Conservation (phyloP, 768 basidiomycete genomes). For the Paxillus rubicundulus region DNA sequence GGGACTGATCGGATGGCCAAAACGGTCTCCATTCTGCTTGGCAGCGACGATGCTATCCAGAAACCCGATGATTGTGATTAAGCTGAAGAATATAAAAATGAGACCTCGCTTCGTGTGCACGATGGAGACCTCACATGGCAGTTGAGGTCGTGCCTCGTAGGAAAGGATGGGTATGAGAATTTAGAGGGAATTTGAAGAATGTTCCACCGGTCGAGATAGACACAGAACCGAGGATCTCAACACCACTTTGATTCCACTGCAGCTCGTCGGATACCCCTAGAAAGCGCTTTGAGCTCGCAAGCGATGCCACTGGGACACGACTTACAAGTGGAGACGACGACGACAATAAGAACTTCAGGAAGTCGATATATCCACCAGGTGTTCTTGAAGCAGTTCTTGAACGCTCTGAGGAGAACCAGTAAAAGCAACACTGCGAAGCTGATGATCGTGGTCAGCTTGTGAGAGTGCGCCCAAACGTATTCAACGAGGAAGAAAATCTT, state of each 20-base stretch:
- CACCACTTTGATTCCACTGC: constrained; percentile 73
- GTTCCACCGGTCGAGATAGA: constrained; percentile 54
- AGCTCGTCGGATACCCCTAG: constrained; percentile 69
- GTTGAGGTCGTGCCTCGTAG: constrained; percentile 81
- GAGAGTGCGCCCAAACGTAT: constrained; percentile 52
- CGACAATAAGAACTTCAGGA: constrained; percentile 89
- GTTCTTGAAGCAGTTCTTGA: constrained; percentile 58
- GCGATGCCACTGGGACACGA: constrained; percentile 1
- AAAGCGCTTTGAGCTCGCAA: neutral
- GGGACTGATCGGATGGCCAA: constrained; percentile 84
- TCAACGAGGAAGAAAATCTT: constrained; percentile 76
- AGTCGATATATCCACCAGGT: constrained; percentile 74
- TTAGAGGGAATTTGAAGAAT: constrained; percentile 77
- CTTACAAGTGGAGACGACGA: constrained; percentile 79
- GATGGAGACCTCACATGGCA: constrained; percentile 52
- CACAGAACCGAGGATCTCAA: constrained; percentile 82
- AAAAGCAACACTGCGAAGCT: constrained; percentile 67
- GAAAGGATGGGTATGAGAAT: constrained; percentile 54
- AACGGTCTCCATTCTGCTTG: constrained; percentile 85
- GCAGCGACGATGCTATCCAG: constrained; percentile 94
- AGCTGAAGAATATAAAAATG: constrained; percentile 34
- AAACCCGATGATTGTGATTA: constrained; percentile 85
- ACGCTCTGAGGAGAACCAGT: constrained; percentile 58
- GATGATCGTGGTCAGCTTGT: constrained; percentile 68
- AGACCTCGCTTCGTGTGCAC: neutral